These are phyloP conservation scores for Fusarium sp. DNA, from an alignment of 2,329 filamentous ascomycete species.

Conservation along the genomic window DNA sequence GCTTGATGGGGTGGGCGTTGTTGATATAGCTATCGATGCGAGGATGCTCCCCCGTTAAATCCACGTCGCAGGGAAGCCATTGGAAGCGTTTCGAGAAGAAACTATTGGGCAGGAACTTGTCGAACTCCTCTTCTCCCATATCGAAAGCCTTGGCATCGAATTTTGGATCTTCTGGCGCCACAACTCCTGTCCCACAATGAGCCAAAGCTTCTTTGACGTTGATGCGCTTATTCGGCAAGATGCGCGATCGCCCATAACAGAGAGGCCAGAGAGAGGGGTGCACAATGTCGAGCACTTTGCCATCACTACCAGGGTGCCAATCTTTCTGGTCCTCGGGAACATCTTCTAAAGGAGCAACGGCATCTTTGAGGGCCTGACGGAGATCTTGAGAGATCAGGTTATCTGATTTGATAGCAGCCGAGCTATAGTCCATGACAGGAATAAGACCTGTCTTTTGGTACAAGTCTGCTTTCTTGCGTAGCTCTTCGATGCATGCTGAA, in stretches of 20 bases:
- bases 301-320: constrained; percentile 40
- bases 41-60: constrained; percentile 52
- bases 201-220: constrained; percentile 55
- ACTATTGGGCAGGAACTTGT: not conserved
- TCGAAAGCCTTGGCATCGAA: not conserved
- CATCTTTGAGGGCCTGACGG: constrained; percentile 54
- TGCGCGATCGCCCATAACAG: constrained; percentile 45
- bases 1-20: constrained; percentile 60
- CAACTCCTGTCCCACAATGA: constrained; percentile 50
- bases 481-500: constrained; percentile 47
- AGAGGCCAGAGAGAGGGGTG: constrained; percentile 45
- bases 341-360: constrained; percentile 62
- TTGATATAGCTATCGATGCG: constrained; percentile 65
- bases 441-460: constrained; percentile 51
- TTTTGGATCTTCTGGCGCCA: constrained; percentile 36
- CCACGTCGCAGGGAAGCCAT: constrained; percentile 64
- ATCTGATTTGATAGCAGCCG: constrained; percentile 54
- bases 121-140: not conserved
- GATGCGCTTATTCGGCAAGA: constrained; percentile 51
- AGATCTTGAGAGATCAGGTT: constrained; percentile 43
- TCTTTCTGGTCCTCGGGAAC: constrained; percentile 59
- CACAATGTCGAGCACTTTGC: constrained; percentile 38
- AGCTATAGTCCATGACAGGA: constrained; percentile 50
- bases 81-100: constrained; percentile 50
- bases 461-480: constrained; percentile 50